Percentiles rank a stretch among this genome's conserved stretches.
Conservation (phyloP, 495 filamentous ascomycete species). For the Cairneyella variabilis region DNA sequence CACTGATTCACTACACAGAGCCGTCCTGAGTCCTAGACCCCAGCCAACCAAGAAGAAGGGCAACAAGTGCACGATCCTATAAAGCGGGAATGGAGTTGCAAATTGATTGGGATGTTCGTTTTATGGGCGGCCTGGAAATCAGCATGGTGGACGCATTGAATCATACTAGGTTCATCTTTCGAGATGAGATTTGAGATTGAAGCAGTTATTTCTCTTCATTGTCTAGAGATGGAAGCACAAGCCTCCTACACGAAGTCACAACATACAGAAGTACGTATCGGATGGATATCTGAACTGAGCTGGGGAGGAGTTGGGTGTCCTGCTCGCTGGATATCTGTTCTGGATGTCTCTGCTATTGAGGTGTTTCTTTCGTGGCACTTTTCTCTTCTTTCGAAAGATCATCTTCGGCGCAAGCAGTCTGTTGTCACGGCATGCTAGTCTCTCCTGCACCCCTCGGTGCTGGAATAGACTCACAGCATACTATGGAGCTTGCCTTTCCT, state of each 20-base stretch:
- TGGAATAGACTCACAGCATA: neutral
- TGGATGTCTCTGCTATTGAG: too few relatives aligned
- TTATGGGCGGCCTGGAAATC: neutral
- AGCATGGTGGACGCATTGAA: conserved; percentile 7
- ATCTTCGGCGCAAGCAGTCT: too few relatives aligned
- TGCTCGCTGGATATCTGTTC: too few relatives aligned
- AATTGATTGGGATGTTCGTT: neutral
- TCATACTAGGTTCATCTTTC: conserved; percentile 7
- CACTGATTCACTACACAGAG: conserved; percentile 42
- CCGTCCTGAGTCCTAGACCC: conserved; percentile 52
- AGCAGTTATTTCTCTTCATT: conserved; percentile 17
- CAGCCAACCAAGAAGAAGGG: conserved; percentile 58
- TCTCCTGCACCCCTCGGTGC: neutral
- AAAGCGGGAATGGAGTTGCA: conserved; percentile 23
- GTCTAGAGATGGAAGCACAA: conserved; percentile 22
- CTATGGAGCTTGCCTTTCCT: conserved; percentile 14
- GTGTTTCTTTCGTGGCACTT: too few relatives aligned
- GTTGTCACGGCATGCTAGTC: too few relatives aligned
- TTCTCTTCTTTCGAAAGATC: too few relatives aligned
- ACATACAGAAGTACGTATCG: too few relatives aligned
- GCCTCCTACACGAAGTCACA: conserved; percentile 6
- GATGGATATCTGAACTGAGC: too few relatives aligned
- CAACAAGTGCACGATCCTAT: conserved; percentile 75
- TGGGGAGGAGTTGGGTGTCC: too few relatives aligned
- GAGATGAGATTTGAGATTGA: conserved; percentile 4